These are phyloP conservation scores for Endothia cerciana DNA, from an alignment of 2,329 filamentous ascomycete genomes.

Conservation along the genomic window DNA sequence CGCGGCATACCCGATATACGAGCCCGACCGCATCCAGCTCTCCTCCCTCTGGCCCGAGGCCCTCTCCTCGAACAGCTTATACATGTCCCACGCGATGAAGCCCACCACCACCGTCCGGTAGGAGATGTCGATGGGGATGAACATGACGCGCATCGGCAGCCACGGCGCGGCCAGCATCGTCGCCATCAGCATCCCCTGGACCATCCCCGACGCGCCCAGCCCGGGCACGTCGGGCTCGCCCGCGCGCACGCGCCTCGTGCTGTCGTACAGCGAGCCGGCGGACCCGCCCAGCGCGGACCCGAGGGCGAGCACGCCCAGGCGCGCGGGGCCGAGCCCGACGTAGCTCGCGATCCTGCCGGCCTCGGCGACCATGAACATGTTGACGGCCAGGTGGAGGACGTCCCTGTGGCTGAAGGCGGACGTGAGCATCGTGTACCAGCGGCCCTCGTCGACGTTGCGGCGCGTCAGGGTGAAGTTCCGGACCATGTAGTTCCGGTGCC, in stretches of 20 bases:
- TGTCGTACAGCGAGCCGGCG: constrained; percentile 29
- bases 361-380: constrained; percentile 33
- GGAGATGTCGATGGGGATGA: constrained; percentile 31
- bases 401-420: constrained; percentile 32
- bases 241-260: constrained; percentile 16
- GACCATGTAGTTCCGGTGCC: constrained; percentile 26
- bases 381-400: constrained; percentile 31
- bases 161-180: constrained; percentile 29
- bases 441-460: constrained; percentile 32
- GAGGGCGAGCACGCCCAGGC: constrained; percentile 27
- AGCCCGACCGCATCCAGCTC: constrained; percentile 25
- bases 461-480: constrained; percentile 32
- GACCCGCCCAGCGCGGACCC: constrained; percentile 32
- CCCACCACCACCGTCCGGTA: constrained; percentile 28
- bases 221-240: constrained; percentile 19
- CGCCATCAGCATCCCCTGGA: constrained; percentile 32
- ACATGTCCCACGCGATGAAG: constrained; percentile 32
- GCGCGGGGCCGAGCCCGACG: constrained; percentile 28
- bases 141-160: constrained; percentile 29
- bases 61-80: constrained; percentile 26
- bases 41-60: constrained; percentile 17
- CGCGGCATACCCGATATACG: constrained; percentile 33
- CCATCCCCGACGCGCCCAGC: constrained; percentile 34
- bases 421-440: constrained; percentile 34
- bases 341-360: constrained; percentile 23